phyloP scores from a whole-genome alignment of 345 rosid genomes.

The Ricinus communis region DNA sequence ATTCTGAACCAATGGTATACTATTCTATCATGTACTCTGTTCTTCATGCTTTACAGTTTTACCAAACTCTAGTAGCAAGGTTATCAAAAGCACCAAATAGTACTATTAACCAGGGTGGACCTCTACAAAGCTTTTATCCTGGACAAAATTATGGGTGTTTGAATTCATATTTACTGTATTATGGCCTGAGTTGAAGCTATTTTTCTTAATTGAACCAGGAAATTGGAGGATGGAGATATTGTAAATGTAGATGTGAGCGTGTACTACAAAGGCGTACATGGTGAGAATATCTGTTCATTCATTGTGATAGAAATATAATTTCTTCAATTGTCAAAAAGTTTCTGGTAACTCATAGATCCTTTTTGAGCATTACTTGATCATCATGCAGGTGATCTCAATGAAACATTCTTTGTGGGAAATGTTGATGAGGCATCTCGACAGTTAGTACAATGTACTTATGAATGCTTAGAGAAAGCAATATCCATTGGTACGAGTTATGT shows the following conservation, averaged over 20 bases:
- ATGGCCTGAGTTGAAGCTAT: background rate
- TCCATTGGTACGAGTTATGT: constrained; percentile 52
- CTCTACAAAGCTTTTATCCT: no score
- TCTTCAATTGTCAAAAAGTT: background rate
- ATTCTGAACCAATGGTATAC: no score
- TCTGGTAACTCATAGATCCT: background rate
- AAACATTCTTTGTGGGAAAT: constrained; percentile 94
- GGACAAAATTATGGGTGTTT: no score
- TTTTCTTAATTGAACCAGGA: constrained; percentile 46
- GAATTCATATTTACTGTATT: background rate
- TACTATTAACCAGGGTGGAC: no score
- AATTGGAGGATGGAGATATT: constrained; percentile 92
- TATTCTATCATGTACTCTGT: no score
- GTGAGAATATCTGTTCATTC: constrained; percentile 39
- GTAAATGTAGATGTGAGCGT: constrained; percentile 89
- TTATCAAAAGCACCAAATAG: no score
- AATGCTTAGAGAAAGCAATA: constrained; percentile 94
- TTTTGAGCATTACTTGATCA: constrained; percentile 6
- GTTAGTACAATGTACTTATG: constrained; percentile 81
- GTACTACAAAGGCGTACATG: constrained; percentile 89
- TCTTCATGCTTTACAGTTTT: no score
- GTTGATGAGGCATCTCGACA: constrained; percentile 86
- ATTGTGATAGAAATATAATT: background rate
- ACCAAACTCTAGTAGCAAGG: no score
- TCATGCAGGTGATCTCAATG: constrained; percentile 85